Evolutionary conservation across 768 basidiomycete genomes (phyloP).

Genomic region (Boletellus sp.): DNA sequence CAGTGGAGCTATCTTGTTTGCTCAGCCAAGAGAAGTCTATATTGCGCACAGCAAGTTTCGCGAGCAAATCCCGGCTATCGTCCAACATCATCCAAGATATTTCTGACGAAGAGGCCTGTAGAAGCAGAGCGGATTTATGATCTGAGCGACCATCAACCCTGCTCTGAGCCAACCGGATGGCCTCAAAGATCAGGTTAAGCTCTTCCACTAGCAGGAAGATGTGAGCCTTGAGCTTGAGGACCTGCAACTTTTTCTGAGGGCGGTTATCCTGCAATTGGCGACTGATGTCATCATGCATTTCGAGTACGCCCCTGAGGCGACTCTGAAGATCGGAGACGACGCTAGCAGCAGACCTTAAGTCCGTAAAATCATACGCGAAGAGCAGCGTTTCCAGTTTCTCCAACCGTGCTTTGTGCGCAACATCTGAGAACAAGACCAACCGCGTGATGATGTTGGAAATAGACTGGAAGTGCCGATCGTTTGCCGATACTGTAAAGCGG

Average conservation of each 20-base stretch:
- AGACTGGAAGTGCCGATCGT: constrained; percentile 74
- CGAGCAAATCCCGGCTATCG: constrained; percentile 63
- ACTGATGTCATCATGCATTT: constrained; percentile 44
- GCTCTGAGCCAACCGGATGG: constrained; percentile 79
- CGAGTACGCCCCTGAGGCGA: constrained; percentile 61
- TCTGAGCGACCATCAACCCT: constrained; percentile 61
- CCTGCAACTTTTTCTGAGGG: constrained; percentile 47
- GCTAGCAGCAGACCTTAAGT: constrained; percentile 63
- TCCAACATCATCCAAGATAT: constrained; percentile 93
- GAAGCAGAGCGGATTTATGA: constrained; percentile 73
- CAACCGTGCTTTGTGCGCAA: constrained; percentile 71
- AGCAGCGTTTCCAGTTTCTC: constrained; percentile 79
- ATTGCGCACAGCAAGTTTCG: constrained; percentile 79
- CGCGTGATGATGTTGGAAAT: constrained; percentile 86
- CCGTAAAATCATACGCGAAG: constrained; percentile 86
- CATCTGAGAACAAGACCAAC: constrained; percentile 86
- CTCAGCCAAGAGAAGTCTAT: constrained; percentile 81
- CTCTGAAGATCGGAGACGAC: constrained; percentile 72
- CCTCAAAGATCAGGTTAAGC: constrained; percentile 81
- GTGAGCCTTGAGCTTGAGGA: constrained; percentile 69
- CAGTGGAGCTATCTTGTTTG: constrained; percentile 83
- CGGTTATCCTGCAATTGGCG: constrained; percentile 30
- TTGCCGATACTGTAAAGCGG: constrained; percentile 82
- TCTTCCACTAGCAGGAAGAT: constrained; percentile 71
- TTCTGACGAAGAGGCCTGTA: constrained; percentile 79